Evolutionary conservation across 2,329 filamentous ascomycete genomes (phyloP), one percentile per base, ranked within the genome.

Genomic region (Ophiostoma fasciatum): DNA sequence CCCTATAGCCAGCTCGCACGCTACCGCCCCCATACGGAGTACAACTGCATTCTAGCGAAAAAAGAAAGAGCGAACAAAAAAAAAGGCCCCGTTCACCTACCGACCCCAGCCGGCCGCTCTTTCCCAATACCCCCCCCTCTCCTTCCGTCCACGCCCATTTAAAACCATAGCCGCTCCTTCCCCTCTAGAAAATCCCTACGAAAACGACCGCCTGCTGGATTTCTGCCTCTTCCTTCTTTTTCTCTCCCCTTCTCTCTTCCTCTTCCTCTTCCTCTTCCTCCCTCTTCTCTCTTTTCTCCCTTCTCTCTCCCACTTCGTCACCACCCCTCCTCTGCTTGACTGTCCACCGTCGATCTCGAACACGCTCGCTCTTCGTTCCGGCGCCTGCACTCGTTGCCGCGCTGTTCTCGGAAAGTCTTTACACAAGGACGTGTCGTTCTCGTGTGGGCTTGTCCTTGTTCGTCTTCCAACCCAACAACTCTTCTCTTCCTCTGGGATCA

Each of bases 11-110:
- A 35, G 28, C 36, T 29, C 36, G 23, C 35, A n/a, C 13, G 7
- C 35, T 38, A 23, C 38, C 37, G 39, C 42, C 39, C 43, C 42
- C 43, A 45, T 43, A n/a, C n/a, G n/a, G n/a, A n/a, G 25, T 37
- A 31, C 20, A 33, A 37, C 36, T 38, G 35, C 33, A 33, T 35
- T 37, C 28, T 31, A 33, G 26, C 27, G 21, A n/a, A n/a, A 23
- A 23, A 40, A 33, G 33, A 30, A 41, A 33, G 20, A 31, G 15
- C 12, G 23, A 22, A 29, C 4, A 3, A 28, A 40, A 37, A 41
- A 38, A 28, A 15, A 33, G 21, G 22, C 37, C 31, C 38, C 20
- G 10, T 38, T 35, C 28, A 34, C 40, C 36, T 45, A 45, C 39
- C 45, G 41, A 43, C 42, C 41, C 36, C 33, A 32, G 39, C 39